Percentiles rank a stretch among this genome's conserved stretches.
Conservation (phyloP, 2,329 filamentous ascomycete species). For the Dothistroma pini region DNA sequence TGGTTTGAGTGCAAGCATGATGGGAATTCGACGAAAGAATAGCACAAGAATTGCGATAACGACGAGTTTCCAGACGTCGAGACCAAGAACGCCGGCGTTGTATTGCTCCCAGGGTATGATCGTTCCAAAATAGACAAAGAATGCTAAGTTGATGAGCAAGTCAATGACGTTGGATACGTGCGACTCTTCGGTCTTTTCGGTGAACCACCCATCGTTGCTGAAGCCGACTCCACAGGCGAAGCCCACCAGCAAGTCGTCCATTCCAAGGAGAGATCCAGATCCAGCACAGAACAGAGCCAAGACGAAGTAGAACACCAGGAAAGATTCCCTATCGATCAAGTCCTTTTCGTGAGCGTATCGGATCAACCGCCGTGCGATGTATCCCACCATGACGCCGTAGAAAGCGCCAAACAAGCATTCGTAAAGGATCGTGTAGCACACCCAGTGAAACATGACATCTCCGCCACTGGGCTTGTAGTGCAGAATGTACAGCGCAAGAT, state of each 20-base stretch:
- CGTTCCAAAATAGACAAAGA: constrained; percentile 96
- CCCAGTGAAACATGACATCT: constrained; percentile 77
- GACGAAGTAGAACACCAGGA: constrained; percentile 98
- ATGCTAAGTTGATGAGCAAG: constrained; percentile 90
- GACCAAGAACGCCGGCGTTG: constrained; percentile 68
- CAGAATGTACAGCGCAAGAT: constrained; percentile 85
- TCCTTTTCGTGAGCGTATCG: constrained; percentile 79
- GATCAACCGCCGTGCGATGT: constrained; percentile 85
- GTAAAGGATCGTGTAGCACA: constrained; percentile 86
- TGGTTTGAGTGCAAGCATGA: constrained; percentile 89
- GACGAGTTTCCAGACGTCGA: constrained; percentile 85
- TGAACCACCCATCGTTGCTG: constrained; percentile 99
- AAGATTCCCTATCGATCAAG: constrained; percentile 92
- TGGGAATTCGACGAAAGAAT: constrained; percentile 90
- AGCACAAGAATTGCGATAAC: constrained; percentile 92
- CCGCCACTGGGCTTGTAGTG: constrained; percentile 67
- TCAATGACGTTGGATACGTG: constrained; percentile 99
- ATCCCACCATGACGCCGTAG: constrained; percentile 83
- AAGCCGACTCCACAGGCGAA: constrained; percentile 98
- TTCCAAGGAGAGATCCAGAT: constrained; percentile 81
- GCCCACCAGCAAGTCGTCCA: constrained; percentile 91
- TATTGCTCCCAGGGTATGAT: constrained; percentile 96
- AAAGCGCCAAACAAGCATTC: constrained; percentile 92
- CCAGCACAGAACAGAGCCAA: constrained; percentile 93
- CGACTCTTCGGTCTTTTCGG: constrained; percentile 95